Base-by-base conservation (phyloP, 2,329 filamentous ascomycete species). In the Verticillium longisporum region DNA sequence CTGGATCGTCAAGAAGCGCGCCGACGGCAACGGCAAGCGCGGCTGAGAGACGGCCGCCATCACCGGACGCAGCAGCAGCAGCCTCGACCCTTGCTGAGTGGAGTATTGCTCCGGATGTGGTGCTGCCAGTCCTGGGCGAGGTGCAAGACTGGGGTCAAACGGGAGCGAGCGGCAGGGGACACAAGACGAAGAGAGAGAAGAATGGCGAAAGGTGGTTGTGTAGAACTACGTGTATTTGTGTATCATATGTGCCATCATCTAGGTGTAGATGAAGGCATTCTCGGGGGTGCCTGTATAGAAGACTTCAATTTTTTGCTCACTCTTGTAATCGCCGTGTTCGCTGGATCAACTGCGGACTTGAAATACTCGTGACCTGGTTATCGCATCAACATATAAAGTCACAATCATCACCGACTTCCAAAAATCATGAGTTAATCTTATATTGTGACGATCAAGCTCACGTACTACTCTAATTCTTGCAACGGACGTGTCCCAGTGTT, bases 1-100 rank as follows among this genome's bases (percentile, higher is more conserved):
- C 31, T 77, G 77, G 75, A 72, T 70, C 64, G 78, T 77, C 74
- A 74, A 62, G 50, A 59, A 59, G 57, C 57, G 57, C 45, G 57
- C 38, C 57, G 57, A 59, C 38, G 57, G 57, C 32, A 45, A 45
- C 45, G 57, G 57, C 57, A 59, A 45, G 57, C 50, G 57, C 7
- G 57, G 57, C 34, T 59, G 45, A 50, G 26, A 26, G 26, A 26
- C 26, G 26, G 26, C 26, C 4, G 26, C 26, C 26, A 2, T 26
- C 26, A 4, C 26, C 26, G 26, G 26, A 26, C 26, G 26, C 26
- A 26, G 26, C 26, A 26, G 26, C 26, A 26, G 26, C 26, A 26
- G 26, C 26, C 3, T 26, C 26, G 26, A 4, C 26, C 26, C 26
- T 26, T 26, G 26, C 26, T 50, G 45, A 50, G 3, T 10, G 18